phyloP scores from a whole-genome alignment of 2,329 filamentous ascomycete genomes.

The Phialocephala sp. region DNA sequence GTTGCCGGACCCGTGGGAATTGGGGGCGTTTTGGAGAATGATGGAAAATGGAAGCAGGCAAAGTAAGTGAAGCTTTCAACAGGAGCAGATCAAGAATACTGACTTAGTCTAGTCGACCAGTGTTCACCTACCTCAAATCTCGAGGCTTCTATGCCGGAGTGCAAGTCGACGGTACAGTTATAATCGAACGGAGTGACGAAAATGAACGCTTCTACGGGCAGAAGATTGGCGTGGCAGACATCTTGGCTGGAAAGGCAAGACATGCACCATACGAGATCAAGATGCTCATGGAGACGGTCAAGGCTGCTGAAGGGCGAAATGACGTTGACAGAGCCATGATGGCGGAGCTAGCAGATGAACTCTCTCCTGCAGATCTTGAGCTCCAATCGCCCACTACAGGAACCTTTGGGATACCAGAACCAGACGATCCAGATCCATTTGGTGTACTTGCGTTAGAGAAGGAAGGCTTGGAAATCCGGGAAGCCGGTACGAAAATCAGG shows the following conservation, averaged over 20 bases:
- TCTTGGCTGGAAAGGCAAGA: conserved; percentile 51
- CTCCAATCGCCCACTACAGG: conserved; percentile 49
- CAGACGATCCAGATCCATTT: conserved; percentile 88
- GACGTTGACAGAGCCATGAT: conserved; percentile 75
- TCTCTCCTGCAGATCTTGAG: conserved; percentile 78
- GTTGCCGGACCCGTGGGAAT: conserved; percentile 77
- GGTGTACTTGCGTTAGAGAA: conserved; percentile 90
- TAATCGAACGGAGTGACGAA: conserved; percentile 86
- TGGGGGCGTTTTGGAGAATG: conserved; percentile 43
- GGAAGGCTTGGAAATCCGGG: conserved; percentile 86
- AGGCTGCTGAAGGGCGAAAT: conserved; percentile 81
- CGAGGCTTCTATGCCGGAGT: conserved; percentile 87
- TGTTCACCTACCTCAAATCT: conserved; percentile 89
- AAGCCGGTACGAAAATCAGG: conserved; percentile 79
- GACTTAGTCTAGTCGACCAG: conserved; percentile 50
- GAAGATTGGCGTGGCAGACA: conserved; percentile 64
- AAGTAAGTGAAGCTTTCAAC: conserved; percentile 50
- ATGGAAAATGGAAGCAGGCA: conserved; percentile 57
- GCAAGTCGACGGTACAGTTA: conserved; percentile 83
- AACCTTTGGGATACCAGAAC: conserved; percentile 78
- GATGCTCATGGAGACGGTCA: conserved; percentile 72
- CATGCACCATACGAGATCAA: conserved; percentile 48
- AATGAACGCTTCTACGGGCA: conserved; percentile 86
- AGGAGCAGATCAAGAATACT: conserved; percentile 4
- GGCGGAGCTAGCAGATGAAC: conserved; percentile 65